Base-by-base conservation (phyloP, 495 filamentous ascomycete genomes). In the Aspergillus sclerotioniger region DNA sequence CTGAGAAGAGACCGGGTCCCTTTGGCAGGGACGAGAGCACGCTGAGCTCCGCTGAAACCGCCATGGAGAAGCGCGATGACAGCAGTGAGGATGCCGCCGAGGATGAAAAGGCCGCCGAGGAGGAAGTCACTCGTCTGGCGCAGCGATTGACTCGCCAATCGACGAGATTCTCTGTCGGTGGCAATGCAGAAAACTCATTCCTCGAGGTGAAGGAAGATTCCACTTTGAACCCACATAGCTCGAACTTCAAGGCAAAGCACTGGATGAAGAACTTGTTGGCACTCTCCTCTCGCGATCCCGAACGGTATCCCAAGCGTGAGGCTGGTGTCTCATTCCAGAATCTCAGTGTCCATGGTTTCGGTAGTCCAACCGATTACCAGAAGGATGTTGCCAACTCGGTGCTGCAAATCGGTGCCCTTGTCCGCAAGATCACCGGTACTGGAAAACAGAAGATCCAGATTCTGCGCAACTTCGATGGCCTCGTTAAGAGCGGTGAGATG, bases 401-500 rank as follows among this genome's bases (percentile, higher is more conserved):
- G 66, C 71, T 90, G 46, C 80, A 87, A 58, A 61, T 75, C 12
- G 76, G 75, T 19, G 77, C 78, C 7, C 51, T 84, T 8, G 66
- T 78, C 28, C 77, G 76, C 48, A 59, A 63, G 32, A 17, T 80
- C 5, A 65, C 72, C 48, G 80, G 80, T 16, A 69, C 73, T 28
- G 76, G 77, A 6, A 77, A 82, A 67, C 71, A 83, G 39, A 80
- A 82, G 67, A 86, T 88, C 67, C 71, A 90, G 35, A 92, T 93
- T 55, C 74, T 94, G 31, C 82, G 82, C 29, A 72, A 84, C 31
- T 90, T 92, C 62, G 86, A 89, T 52, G 90, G 90, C 1, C 65
- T 92, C 7, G 77, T 93, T 3, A 82, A 82, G 60, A 84, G 81
- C 21, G 90, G 90, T 13, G 90, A 94, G 73, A 91, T 90, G 86